Percentiles rank a stretch among this genome's conserved stretches.
Evolutionary conservation across 2,329 filamentous ascomycete genomes (phyloP).

Genomic region (Xylaria sp.): DNA sequence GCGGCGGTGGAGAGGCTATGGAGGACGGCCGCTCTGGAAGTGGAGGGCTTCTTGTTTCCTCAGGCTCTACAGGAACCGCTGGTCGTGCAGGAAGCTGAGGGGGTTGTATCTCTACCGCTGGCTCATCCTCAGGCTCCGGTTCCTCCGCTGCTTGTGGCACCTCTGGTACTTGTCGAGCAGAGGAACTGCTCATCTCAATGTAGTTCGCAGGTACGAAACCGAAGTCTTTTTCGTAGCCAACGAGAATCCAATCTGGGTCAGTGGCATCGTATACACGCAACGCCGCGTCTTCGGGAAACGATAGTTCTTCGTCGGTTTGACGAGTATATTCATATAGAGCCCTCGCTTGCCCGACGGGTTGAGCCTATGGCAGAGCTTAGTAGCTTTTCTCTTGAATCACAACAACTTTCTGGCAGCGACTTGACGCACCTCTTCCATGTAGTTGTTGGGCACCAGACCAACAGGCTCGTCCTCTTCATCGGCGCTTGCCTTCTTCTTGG

Average conservation of each 20-base stretch:
- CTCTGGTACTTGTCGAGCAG: conserved; percentile 38
- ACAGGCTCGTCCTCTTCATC: conserved; percentile 92
- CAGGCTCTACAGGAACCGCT: conserved; percentile 43
- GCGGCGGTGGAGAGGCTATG: conserved; percentile 38
- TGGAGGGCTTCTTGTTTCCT: conserved; percentile 47
- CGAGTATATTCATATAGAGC: conserved; percentile 98
- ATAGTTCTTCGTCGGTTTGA: conserved; percentile 97
- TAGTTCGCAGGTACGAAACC: conserved; percentile 97
- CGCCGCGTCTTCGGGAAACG: conserved; percentile 85
- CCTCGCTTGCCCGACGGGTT: conserved; percentile 72
- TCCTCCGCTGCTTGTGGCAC: conserved; percentile 37
- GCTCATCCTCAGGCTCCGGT: conserved; percentile 25
- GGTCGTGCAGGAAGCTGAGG: conserved; percentile 54
- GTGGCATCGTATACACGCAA: conserved; percentile 87
- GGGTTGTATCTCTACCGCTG: conserved; percentile 41
- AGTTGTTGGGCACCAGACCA: conserved; percentile 91
- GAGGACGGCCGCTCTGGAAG: conserved; percentile 45
- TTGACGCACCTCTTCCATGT: conserved; percentile 82
- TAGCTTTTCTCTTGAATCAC: conserved; percentile 51
- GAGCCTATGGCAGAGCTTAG: conserved; percentile 55
- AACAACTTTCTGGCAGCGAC: conserved; percentile 46
- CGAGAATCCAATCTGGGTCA: conserved; percentile 96
- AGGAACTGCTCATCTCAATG: conserved; percentile 71
- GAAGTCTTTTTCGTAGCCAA: conserved; percentile 82
- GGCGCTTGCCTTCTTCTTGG: conserved; percentile 83